Evolutionary conservation across 441 rosid genomes (phyloP), one percentile per base, ranked within the genome.

Genomic region (Populus tomentosa): DNA sequence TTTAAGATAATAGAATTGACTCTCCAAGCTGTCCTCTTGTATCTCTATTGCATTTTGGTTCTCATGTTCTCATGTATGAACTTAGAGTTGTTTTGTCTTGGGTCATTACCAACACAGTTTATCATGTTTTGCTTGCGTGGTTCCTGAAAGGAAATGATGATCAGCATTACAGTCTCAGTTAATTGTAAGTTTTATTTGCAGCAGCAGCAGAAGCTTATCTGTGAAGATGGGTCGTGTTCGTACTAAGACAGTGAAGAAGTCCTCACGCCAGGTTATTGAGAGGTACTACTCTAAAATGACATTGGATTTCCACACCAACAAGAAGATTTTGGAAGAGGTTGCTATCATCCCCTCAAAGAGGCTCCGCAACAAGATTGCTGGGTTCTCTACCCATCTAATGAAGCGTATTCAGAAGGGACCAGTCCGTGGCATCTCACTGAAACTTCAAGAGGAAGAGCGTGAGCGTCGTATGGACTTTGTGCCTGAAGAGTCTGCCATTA

Each of bases 381-480:
- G 92, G 14, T 89, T 86, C 85, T 87, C 89, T 14, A 88, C 91
- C 26, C 90, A 88, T 53, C 73, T 87, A 30, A 30, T 30, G 32
- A 28, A 28, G 30, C 30, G 30, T 28, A 28, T 28, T 28, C 30
- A 28, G 30, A 84, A 81, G 79, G 84, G 86, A 6, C 80, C 83
- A 5, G 87, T 84, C 18, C 81, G 87, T 1, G 87, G 87, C 0
- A 89, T 89, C 80, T 89, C 90, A 0, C 87, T 87, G 69, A 89
- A 89, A 82, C 87, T 89, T 26, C 90, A 87, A 65, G 92, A 89
- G 74, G 92, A 87, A 36, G 90, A 89, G 84, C 88, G 90, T 24
- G 90, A 89, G 67, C 89, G 90, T 1, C 88, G 92, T 40, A 87
- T 89, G 90, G 90, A 89, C 90, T 87, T 87, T 75, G 90, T 87